Percentiles rank a stretch among this genome's conserved stretches.
Evolutionary conservation across 108 stramenopile genomes (phyloP).

Genomic region (Poteriospumella lacustris): DNA sequence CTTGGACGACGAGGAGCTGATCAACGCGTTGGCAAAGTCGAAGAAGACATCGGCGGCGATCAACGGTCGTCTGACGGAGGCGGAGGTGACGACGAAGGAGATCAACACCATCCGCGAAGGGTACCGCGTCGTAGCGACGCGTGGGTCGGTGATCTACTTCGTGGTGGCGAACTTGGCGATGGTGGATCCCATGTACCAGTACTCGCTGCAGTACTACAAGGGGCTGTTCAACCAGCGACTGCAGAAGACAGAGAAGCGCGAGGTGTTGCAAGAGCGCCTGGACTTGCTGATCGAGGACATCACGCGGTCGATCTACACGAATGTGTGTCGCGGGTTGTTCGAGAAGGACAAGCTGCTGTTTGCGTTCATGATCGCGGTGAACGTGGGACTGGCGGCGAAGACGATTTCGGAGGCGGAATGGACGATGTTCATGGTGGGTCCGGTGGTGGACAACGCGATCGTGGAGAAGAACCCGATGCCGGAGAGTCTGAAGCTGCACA

Average conservation of each 20-base stretch:
- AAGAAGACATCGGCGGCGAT: constrained; percentile 53
- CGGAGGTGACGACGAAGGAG: constrained; percentile 50
- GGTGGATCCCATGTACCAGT: constrained; percentile 63
- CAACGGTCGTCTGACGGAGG: constrained; percentile 49
- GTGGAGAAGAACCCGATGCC: background rate
- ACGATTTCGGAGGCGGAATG: constrained; percentile 45
- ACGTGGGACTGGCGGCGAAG: background rate
- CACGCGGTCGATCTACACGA: constrained; percentile 49
- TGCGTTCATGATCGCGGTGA: constrained; percentile 35
- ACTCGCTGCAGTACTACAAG: constrained; percentile 56
- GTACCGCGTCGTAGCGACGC: constrained; percentile 55
- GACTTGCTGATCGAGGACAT: constrained; percentile 49
- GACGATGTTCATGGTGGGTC: constrained; percentile 42
- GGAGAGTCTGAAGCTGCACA: background rate
- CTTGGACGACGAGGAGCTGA: constrained; percentile 51
- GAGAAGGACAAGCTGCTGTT: constrained; percentile 46
- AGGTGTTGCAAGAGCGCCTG: constrained; percentile 39
- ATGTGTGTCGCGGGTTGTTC: constrained; percentile 53
- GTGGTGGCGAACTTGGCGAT: constrained; percentile 51
- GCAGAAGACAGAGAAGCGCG: constrained; percentile 35
- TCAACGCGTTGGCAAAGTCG: constrained; percentile 37
- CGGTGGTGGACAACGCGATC: constrained; percentile 16
- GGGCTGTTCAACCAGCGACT: constrained; percentile 49
- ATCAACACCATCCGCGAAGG: constrained; percentile 52
- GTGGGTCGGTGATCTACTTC: constrained; percentile 57